Evolutionary conservation across 106 monocot genomes (phyloP).

Genomic region (Triglochin maritima): DNA sequence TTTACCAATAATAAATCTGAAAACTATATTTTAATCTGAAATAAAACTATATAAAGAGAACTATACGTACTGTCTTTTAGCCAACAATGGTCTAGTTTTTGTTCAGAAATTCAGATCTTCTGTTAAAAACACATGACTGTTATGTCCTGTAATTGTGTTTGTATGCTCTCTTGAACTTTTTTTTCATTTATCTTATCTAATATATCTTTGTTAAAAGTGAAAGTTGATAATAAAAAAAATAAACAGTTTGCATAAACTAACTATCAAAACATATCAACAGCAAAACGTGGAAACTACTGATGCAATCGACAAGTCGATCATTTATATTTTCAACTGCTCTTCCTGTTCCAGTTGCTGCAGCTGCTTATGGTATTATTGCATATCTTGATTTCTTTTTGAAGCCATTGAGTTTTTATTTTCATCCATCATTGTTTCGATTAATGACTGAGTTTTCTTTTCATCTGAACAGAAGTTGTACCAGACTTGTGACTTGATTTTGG

Average conservation of each 20-base stretch:
- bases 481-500: too few species aligned
- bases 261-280: conserved; percentile 26
- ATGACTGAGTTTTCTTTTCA: too few species aligned
- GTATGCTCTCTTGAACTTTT: neutral
- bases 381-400: neutral
- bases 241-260: neutral
- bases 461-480: too few species aligned
- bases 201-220: neutral
- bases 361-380: conserved; percentile 56
- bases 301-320: conserved; percentile 83
- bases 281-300: conserved; percentile 74
- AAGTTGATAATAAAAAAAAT: neutral
- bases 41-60: too few species aligned
- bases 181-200: neutral
- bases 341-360: conserved; percentile 77
- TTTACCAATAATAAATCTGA: too few species aligned
- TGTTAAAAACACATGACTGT: too few species aligned
- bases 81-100: too few species aligned
- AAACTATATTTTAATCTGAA: too few species aligned
- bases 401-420: neutral
- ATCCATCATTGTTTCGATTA: too few species aligned
- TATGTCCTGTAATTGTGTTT: neutral
- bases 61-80: too few species aligned
- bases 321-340: conserved; percentile 96
- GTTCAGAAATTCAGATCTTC: too few species aligned